Evolutionary conservation across 352 stramenopile species (phyloP), one percentile per base, ranked within the genome.

Genomic region (Phytophthora citrophthora): DNA sequence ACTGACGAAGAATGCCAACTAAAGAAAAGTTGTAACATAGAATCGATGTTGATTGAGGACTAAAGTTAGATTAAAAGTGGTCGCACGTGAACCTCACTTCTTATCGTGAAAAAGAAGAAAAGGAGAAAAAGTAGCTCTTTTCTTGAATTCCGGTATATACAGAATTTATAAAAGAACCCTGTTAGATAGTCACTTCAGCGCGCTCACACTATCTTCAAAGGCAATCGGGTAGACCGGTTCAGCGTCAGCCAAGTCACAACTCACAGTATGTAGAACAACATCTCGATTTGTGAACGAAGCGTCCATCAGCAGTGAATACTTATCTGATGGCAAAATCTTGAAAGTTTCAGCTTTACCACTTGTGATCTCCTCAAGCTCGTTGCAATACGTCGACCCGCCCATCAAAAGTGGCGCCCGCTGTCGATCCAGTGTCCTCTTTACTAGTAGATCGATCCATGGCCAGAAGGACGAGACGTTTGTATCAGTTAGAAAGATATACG

Each of bases 401-500:
- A 64, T 57, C 2, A 68, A 11, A 23, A 63, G 38, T 11, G 53
- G 20, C 3, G 1, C 20, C 4, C 7, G 49, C 40, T 11, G 3
- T 16, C 12, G 5, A 41, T 50, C 24, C 3, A 55, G 34, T 20
- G 31, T 68, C 12, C 29, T 34, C 46, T 68, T 44, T 7, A 63
- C 53, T 5, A 68, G 54, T 5, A 15, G 20, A 45, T 76, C 67
- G 24, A 67, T 68, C 61, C 67, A 75, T 5, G 27, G 11, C 62
- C 62, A 72, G 34, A 72, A 65, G 7, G 44, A 64, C 2, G 63
- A 72, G 5, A 75, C 43, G 8, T 60, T 55, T 0, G 63, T 76
- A 39, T 70, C 54, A 7, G 63, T 60, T 2, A 72, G 18, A 23
- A 60, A 56, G 5, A 72, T 46, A 29, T 45, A 76, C 20, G 39